A percentile compares a stretch with the other conserved stretches of the same genome.
Conservation (phyloP, 1,139 yeast genomes). For the Candida gigantensis region DNA sequence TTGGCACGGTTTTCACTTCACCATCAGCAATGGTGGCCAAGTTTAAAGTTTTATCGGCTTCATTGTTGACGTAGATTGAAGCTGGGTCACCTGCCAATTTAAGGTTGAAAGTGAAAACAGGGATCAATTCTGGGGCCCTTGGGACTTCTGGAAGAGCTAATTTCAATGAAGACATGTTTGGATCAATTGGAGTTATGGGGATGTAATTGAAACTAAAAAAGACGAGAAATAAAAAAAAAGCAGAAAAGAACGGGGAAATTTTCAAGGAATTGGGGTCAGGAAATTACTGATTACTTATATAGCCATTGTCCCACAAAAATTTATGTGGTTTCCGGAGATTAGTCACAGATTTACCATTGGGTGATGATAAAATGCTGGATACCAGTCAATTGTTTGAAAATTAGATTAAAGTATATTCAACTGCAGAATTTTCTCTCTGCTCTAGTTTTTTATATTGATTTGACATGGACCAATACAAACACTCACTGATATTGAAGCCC, state of each 20-base stretch:
- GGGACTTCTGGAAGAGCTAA: slow-evolving; percentile 17
- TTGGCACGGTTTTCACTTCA: slow-evolving; percentile 28
- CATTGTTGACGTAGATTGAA: slow-evolving; percentile 18
- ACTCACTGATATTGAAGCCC: no score
- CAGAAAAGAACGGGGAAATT: background rate
- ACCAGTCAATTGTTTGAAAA: no score
- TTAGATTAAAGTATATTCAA: no score
- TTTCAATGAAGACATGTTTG: slow-evolving; percentile 11
- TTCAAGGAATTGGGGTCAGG: background rate
- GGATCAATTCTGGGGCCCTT: slow-evolving; percentile 25
- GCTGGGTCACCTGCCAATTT: slow-evolving; percentile 20
- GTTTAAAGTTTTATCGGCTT: slow-evolving; percentile 19
- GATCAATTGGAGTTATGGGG: background rate
- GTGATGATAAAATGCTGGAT: no score
- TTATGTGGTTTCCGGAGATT: no score
- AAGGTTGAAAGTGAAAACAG: slow-evolving; percentile 32
- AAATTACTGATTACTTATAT: no score
- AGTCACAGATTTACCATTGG: no score
- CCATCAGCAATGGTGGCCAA: slow-evolving; percentile 30
- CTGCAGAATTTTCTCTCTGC: no score
- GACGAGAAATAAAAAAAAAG: slow-evolving; percentile 1
- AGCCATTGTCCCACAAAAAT: no score
- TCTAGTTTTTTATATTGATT: no score
- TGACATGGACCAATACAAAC: no score
- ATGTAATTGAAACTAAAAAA: background rate